These are phyloP conservation scores for Allantophomopsis cytisporea DNA, from an alignment of 2,329 filamentous ascomycete genomes.

Conservation along the genomic window DNA sequence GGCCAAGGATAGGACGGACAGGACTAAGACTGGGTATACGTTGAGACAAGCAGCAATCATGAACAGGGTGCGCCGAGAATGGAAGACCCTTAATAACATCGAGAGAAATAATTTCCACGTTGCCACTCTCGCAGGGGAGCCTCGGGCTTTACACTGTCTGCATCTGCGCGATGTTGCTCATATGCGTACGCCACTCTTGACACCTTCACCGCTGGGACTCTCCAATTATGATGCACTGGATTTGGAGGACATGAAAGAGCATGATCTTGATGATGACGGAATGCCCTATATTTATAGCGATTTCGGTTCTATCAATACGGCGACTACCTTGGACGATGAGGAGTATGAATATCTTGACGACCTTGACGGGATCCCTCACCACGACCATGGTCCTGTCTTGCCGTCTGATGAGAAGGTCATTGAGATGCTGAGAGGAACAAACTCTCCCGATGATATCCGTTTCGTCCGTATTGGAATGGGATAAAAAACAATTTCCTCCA, in stretches of 20 bases:
- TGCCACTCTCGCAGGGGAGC: no score
- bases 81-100: no score
- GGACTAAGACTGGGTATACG: slow-evolving; percentile 27
- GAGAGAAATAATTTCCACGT: no score
- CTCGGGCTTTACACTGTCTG: no score
- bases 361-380: slow-evolving; percentile 16
- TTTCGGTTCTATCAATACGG: slow-evolving; percentile 6
- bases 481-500: background rate
- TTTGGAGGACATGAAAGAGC: slow-evolving; percentile 8
- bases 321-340: slow-evolving; percentile 16
- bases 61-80: slow-evolving; percentile 28
- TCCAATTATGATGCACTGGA: slow-evolving; percentile 20
- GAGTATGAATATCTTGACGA: slow-evolving; percentile 19
- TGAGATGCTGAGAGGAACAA: slow-evolving; percentile 15
- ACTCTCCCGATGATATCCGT: slow-evolving; percentile 11
- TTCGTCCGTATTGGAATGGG: slow-evolving; percentile 6
- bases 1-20: slow-evolving; percentile 30
- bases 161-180: no score
- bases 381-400: slow-evolving; percentile 12
- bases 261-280: slow-evolving; percentile 8
- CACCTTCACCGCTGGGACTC: slow-evolving; percentile 17
- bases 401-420: slow-evolving; percentile 14
- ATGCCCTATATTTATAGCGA: slow-evolving; percentile 15
- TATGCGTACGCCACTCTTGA: slow-evolving; percentile 6
- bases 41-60: slow-evolving; percentile 52